phyloP scores from a whole-genome alignment of 257 asterid genomes.

The Scutellaria baicalensis region DNA sequence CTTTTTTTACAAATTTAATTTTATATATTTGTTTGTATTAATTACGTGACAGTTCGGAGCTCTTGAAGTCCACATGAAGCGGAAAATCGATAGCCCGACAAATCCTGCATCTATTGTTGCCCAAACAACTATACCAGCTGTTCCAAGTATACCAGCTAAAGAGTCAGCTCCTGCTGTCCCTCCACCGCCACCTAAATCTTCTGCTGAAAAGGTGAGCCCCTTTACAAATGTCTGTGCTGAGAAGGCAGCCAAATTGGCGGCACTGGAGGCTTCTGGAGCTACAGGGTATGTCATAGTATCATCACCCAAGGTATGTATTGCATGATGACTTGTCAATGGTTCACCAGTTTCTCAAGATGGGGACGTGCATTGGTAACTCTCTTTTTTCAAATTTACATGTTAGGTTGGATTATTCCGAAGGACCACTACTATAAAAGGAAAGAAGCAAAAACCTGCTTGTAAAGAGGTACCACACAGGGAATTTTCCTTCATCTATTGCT shows the following conservation, averaged over 20 bases:
- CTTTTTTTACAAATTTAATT: too few relatives aligned
- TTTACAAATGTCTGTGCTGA: slow-evolving; percentile 42
- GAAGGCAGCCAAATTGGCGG: slow-evolving; percentile 66
- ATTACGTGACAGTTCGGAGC: slow-evolving; percentile 49
- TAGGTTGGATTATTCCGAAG: slow-evolving; percentile 75
- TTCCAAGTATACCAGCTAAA: slow-evolving; percentile 42
- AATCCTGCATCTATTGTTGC: slow-evolving; percentile 37
- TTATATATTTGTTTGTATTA: slow-evolving; percentile 5
- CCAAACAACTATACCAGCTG: slow-evolving; percentile 38
- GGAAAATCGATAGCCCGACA: slow-evolving; percentile 44
- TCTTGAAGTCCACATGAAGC: slow-evolving; percentile 67
- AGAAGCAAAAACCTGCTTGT: slow-evolving; percentile 53
- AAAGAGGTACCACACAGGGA: slow-evolving; percentile 52
- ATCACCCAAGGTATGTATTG: slow-evolving; percentile 55
- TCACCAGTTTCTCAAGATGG: not conserved
- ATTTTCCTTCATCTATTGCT: not conserved
- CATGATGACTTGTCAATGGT: slow-evolving; percentile 2
- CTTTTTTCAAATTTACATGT: slow-evolving; percentile 9
- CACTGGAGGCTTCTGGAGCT: slow-evolving; percentile 60
- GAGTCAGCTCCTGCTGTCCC: slow-evolving; percentile 38
- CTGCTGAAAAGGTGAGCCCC: slow-evolving; percentile 59
- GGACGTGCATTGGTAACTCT: not conserved
- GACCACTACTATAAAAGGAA: slow-evolving; percentile 62
- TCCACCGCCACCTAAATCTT: slow-evolving; percentile 47
- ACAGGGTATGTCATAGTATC: slow-evolving; percentile 53